A percentile compares a stretch with the other conserved stretches of the same genome.
Conservation (phyloP, 306 rosid species). For the Fragaria ananassa region DNA sequence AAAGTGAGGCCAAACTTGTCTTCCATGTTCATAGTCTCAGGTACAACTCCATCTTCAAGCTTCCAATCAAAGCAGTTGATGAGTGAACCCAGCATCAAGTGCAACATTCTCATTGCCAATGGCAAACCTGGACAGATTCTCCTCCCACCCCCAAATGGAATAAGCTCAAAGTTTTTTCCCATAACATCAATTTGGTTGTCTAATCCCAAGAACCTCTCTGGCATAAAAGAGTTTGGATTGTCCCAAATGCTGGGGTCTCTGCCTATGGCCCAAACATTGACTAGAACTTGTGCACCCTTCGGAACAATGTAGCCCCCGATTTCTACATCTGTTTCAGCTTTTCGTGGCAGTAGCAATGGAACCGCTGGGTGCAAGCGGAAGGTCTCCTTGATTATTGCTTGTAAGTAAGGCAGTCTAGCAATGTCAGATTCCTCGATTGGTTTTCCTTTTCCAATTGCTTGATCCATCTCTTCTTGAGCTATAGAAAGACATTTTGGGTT, state of each 20-base stretch:
- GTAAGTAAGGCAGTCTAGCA: constrained; percentile 20
- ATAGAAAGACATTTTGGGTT: not conserved
- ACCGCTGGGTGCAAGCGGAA: constrained; percentile 19
- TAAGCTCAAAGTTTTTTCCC: constrained; percentile 35
- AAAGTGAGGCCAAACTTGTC: constrained; percentile 27
- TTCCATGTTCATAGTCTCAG: constrained; percentile 24
- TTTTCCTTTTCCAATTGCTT: constrained; percentile 16
- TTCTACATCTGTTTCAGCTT: constrained; percentile 21
- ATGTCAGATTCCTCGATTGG: constrained; percentile 8
- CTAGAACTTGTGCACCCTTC: constrained; percentile 24
- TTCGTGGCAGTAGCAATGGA: constrained; percentile 13
- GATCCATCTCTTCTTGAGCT: constrained; percentile 4
- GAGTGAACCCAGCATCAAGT: constrained; percentile 38
- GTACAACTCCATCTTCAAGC: constrained; percentile 27
- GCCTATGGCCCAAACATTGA: constrained; percentile 21
- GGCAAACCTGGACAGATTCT: constrained; percentile 43
- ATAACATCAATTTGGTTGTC: constrained; percentile 11
- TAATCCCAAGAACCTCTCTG: constrained; percentile 30
- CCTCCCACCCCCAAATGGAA: constrained; percentile 41
- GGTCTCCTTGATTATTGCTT: constrained; percentile 26
- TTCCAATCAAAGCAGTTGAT: constrained; percentile 39
- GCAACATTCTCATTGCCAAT: constrained; percentile 36
- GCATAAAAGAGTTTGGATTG: constrained; percentile 13
- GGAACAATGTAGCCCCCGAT: constrained; percentile 5
- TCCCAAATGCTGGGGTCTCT: constrained; percentile 28